Conservation (phyloP, 148 eudicot genomes). For the Camellia sinensis region DNA sequence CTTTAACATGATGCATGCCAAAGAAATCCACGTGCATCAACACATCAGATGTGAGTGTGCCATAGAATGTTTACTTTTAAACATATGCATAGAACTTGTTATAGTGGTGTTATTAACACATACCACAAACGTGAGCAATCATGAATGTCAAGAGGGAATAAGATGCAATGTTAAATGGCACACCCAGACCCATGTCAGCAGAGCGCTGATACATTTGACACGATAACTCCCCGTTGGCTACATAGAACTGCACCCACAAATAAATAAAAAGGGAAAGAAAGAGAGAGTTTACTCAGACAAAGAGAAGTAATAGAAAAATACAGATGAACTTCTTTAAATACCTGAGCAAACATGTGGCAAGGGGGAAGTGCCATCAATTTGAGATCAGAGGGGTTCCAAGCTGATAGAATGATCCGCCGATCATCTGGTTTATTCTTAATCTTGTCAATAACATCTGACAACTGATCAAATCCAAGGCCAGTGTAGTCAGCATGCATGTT, state of each 20-base stretch:
- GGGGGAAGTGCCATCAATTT: conserved; percentile 93
- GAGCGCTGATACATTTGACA: conserved; percentile 99
- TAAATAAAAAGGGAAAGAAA: background rate
- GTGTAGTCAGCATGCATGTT: conserved; percentile 88
- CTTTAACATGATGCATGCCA: background rate
- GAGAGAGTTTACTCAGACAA: background rate
- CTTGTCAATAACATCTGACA: conserved; percentile 77
- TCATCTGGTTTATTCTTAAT: conserved; percentile 89
- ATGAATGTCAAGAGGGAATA: conserved; percentile 85
- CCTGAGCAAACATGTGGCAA: conserved; percentile 93
- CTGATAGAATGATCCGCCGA: conserved; percentile 82
- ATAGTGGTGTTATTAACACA: conserved; percentile 19
- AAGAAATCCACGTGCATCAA: background rate
- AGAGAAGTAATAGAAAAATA: conserved; percentile 1
- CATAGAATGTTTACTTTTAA: background rate
- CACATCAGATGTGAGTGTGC: background rate
- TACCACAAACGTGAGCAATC: conserved; percentile 98
- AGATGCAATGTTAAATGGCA: conserved; percentile 94
- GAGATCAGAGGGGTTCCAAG: conserved; percentile 95
- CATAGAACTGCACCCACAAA: conserved; percentile 65
- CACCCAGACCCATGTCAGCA: conserved; percentile 97
- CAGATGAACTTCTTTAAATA: conserved; percentile 1
- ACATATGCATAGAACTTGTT: background rate
- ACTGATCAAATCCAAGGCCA: conserved; percentile 92
- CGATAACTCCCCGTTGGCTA: conserved; percentile 84